phyloP scores from a whole-genome alignment of 2,329 filamentous ascomycete genomes.

The Pyricularia pennisetigena region DNA sequence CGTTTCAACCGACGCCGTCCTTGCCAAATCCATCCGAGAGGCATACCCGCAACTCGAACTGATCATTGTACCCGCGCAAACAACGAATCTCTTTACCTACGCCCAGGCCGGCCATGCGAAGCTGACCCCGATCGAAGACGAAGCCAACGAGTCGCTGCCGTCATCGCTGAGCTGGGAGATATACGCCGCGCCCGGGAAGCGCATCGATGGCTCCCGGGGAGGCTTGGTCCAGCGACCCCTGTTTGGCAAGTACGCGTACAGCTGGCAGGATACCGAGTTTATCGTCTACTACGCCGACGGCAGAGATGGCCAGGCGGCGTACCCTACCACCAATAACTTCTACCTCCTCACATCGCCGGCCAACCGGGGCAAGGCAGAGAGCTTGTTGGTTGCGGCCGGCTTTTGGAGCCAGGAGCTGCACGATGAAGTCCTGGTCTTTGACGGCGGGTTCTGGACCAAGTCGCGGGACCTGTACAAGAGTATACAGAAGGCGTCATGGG shows the following conservation, averaged over 20 bases:
- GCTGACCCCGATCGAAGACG: conserved; percentile 18
- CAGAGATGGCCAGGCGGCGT: conserved; percentile 25
- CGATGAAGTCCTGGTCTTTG: conserved; percentile 57
- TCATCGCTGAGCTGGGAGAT: conserved; percentile 25
- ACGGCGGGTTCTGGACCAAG: conserved; percentile 54
- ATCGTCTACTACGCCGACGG: conserved; percentile 31
- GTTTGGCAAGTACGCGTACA: conserved; percentile 32
- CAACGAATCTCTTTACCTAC: conserved; percentile 29
- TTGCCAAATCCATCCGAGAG: conserved; percentile 27
- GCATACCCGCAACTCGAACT: conserved; percentile 33
- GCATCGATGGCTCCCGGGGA: conserved; percentile 28
- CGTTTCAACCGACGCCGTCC: conserved; percentile 31
- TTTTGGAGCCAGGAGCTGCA: conserved; percentile 47
- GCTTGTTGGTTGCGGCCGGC: conserved; percentile 44
- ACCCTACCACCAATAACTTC: conserved; percentile 21
- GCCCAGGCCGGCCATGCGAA: conserved; percentile 28
- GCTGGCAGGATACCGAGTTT: conserved; percentile 30
- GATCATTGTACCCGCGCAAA: conserved; percentile 22
- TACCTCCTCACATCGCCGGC: conserved; percentile 25
- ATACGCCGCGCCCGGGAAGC: conserved; percentile 28
- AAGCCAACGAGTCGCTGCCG: conserved; percentile 18
- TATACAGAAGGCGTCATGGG: conserved; percentile 47
- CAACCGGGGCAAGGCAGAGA: conserved; percentile 26
- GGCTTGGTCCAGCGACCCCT: conserved; percentile 19
- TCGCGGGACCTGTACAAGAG: conserved; percentile 48